phyloP scores from a whole-genome alignment of 495 filamentous ascomycete genomes.

The Penicillium waksmanii region DNA sequence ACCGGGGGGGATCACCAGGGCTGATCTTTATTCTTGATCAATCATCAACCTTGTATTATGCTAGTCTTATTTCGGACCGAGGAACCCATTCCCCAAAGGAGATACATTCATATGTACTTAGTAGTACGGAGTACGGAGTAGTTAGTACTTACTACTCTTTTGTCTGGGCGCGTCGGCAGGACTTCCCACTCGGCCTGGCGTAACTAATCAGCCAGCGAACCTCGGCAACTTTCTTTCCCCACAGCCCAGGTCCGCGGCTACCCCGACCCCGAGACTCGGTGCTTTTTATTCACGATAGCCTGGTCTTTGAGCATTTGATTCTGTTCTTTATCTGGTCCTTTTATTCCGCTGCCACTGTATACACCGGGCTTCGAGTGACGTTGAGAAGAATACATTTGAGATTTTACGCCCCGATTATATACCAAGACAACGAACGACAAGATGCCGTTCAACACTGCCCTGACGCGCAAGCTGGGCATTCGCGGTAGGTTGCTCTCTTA shows the following conservation, averaged over 20 bases:
- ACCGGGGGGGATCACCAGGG: no score
- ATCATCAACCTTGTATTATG: no score
- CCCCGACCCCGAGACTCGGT: constrained; percentile 12
- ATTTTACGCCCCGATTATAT: constrained; percentile 3
- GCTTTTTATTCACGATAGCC: constrained; percentile 13
- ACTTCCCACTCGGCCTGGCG: not conserved
- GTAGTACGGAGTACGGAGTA: no score
- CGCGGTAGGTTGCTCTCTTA: constrained; percentile 56
- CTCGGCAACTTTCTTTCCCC: constrained; percentile 44
- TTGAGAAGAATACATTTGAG: no score
- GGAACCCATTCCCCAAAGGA: no score
- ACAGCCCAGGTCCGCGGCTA: constrained; percentile 36
- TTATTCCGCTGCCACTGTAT: no score
- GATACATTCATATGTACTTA: no score
- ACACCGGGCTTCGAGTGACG: no score
- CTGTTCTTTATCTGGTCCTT: no score
- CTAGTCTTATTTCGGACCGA: no score
- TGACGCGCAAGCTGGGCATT: constrained; percentile 90
- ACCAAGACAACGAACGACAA: constrained; percentile 19
- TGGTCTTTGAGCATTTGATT: not conserved
- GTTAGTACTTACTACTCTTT: no score
- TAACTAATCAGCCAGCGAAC: constrained; percentile 20
- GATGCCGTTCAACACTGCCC: constrained; percentile 92
- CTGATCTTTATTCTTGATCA: no score
- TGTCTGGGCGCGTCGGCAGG: not conserved